Evolutionary conservation across 768 basidiomycete species (phyloP).

Genomic region (Terana coerulea): DNA sequence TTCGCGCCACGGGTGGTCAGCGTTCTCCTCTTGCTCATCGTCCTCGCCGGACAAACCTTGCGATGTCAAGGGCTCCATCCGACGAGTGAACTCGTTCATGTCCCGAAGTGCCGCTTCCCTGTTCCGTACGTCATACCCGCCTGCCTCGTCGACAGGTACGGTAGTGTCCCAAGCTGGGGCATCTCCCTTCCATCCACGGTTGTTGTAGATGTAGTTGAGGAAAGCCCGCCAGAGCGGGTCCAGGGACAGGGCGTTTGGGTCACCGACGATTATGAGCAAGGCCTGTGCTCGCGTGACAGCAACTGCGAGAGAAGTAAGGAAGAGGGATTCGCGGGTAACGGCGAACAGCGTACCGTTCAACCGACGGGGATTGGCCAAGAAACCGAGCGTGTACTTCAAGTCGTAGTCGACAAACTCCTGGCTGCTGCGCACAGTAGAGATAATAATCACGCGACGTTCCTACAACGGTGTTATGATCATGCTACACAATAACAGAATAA

Average conservation of each 20-base stretch:
- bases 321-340: neutral
- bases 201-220: slow-evolving; percentile 48
- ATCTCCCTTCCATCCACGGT: slow-evolving; percentile 52
- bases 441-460: slow-evolving; percentile 38
- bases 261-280: slow-evolving; percentile 58
- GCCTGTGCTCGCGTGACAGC: slow-evolving; percentile 65
- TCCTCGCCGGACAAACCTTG: slow-evolving; percentile 5
- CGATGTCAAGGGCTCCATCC: slow-evolving; percentile 25
- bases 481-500: too few relatives aligned
- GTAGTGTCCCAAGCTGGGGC: slow-evolving; percentile 29
- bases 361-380: slow-evolving; percentile 26
- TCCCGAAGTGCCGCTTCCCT: slow-evolving; percentile 26
- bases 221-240: slow-evolving; percentile 60
- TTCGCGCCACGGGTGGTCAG: slow-evolving; percentile 20
- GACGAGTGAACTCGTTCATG: slow-evolving; percentile 32
- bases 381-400: slow-evolving; percentile 25
- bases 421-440: slow-evolving; percentile 38
- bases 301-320: slow-evolving; percentile 33
- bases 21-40: slow-evolving; percentile 14
- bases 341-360: slow-evolving; percentile 42
- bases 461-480: slow-evolving; percentile 10
- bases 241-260: slow-evolving; percentile 52
- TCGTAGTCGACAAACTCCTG: slow-evolving; percentile 24
- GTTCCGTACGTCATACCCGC: slow-evolving; percentile 34
- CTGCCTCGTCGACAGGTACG: slow-evolving; percentile 33